A percentile compares a stretch with the other conserved stretches of the same genome.
Evolutionary conservation across 306 rosid genomes (phyloP).

Genomic region (Quercus ilex): DNA sequence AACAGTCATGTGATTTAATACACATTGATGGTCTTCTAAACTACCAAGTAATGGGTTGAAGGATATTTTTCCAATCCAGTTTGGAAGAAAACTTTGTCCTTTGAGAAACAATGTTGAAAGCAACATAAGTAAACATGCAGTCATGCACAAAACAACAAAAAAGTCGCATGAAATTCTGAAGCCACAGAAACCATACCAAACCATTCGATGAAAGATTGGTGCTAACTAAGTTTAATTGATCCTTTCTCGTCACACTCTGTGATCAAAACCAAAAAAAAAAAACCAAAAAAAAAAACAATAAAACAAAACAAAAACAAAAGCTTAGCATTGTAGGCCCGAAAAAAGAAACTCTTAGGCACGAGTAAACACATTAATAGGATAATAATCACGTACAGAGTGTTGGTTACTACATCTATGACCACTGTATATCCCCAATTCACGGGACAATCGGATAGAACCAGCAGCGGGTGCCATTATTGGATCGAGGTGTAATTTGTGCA

Average conservation of each 20-base stretch:
- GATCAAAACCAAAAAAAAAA: background rate
- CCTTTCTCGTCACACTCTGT: slow-evolving; percentile 51
- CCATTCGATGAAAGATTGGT: slow-evolving; percentile 50
- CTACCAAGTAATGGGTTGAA: too few species aligned
- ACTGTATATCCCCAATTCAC: slow-evolving; percentile 38
- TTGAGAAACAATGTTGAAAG: background rate
- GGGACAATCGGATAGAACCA: slow-evolving; percentile 55
- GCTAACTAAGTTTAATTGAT: slow-evolving; percentile 51
- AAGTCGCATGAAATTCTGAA: background rate
- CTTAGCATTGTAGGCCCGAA: slow-evolving; percentile 3
- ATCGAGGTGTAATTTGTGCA: slow-evolving; percentile 11
- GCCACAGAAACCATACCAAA: slow-evolving; percentile 56
- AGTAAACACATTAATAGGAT: background rate
- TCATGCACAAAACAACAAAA: background rate
- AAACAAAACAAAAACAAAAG: slow-evolving; percentile 2
- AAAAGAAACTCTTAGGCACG: background rate
- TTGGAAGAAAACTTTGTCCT: too few species aligned
- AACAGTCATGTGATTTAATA: too few species aligned
- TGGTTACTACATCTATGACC: slow-evolving; percentile 33
- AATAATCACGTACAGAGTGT: slow-evolving; percentile 46
- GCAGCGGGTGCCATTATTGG: slow-evolving; percentile 53
- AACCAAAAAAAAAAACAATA: too few species aligned
- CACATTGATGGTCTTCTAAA: too few species aligned
- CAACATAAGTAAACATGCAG: background rate
- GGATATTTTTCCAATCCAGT: too few species aligned